phyloP scores from a whole-genome alignment of 176 grass and related monocot genomes.

The Triticum timopheevii region DNA sequence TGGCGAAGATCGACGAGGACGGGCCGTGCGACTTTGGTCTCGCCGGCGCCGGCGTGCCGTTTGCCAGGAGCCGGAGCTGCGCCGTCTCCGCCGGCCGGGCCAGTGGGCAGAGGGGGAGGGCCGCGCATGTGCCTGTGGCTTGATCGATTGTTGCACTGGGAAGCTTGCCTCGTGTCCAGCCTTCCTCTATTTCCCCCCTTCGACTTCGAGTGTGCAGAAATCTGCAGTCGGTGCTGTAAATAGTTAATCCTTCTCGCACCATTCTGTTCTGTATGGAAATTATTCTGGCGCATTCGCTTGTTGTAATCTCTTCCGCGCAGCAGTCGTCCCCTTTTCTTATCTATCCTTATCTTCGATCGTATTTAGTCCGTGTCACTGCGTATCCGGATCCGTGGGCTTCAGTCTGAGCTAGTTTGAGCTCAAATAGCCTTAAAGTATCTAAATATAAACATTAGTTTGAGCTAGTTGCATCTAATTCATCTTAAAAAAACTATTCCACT shows the following conservation, averaged over 20 bases:
- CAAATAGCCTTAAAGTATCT: too few relatives aligned
- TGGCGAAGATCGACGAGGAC: constrained; percentile 82
- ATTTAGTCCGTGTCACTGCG: too few relatives aligned
- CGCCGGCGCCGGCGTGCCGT: constrained; percentile 10
- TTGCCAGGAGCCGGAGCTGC: constrained; percentile 52
- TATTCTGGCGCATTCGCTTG: neutral
- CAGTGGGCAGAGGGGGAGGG: neutral
- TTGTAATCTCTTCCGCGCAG: too few relatives aligned
- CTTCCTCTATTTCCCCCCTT: neutral
- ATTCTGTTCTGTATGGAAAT: neutral
- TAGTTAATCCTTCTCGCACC: neutral
- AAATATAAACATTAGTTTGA: too few relatives aligned
- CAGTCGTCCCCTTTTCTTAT: too few relatives aligned
- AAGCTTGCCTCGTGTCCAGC: neutral
- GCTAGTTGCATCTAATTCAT: too few relatives aligned
- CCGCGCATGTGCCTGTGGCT: neutral
- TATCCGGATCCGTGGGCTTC: too few relatives aligned
- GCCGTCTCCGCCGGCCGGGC: neutral
- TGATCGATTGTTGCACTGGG: neutral
- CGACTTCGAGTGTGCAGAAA: neutral
- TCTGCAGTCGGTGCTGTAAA: neutral
- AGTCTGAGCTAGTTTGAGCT: too few relatives aligned
- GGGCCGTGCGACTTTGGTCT: constrained; percentile 41
- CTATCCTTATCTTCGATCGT: too few relatives aligned
- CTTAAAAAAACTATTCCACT: too few relatives aligned